A percentile compares a stretch with the other conserved stretches of the same genome.
Evolutionary conservation across 352 stramenopile genomes (phyloP).

Genomic region (Blastocystis hominis): DNA sequence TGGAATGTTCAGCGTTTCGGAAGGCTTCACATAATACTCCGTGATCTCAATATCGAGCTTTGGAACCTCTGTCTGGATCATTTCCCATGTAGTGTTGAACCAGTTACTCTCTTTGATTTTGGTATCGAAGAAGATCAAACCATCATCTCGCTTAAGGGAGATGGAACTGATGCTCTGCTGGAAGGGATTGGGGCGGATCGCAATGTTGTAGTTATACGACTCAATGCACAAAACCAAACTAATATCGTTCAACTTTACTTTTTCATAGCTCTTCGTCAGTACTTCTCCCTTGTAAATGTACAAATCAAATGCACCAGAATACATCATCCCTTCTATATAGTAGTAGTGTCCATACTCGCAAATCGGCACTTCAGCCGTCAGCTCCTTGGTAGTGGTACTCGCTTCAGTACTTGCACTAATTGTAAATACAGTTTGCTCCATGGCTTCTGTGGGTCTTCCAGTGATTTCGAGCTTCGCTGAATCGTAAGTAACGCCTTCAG

Average conservation of each 20-base stretch:
- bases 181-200: not conserved
- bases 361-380: not conserved
- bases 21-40: not conserved
- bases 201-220: not conserved
- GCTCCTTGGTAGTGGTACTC: not conserved
- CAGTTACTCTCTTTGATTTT: not conserved
- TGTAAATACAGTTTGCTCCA: not conserved
- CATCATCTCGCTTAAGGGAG: not conserved
- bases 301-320: too few relatives aligned
- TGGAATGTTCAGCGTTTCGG: not conserved
- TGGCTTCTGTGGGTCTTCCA: not conserved
- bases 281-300: too few relatives aligned
- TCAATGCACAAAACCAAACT: not conserved
- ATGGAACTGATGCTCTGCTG: not conserved
- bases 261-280: too few relatives aligned
- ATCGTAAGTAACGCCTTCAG: not conserved
- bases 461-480: not conserved
- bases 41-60: not conserved
- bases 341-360: not conserved
- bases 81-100: conserved; percentile 12
- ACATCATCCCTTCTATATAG: not conserved
- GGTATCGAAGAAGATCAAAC: not conserved
- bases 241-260: too few relatives aligned
- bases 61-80: not conserved
- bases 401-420: not conserved